A percentile compares a stretch with the other conserved stretches of the same genome.
Evolutionary conservation across 2,329 filamentous ascomycete species (phyloP).

Genomic region (Stemphylium beticola): DNA sequence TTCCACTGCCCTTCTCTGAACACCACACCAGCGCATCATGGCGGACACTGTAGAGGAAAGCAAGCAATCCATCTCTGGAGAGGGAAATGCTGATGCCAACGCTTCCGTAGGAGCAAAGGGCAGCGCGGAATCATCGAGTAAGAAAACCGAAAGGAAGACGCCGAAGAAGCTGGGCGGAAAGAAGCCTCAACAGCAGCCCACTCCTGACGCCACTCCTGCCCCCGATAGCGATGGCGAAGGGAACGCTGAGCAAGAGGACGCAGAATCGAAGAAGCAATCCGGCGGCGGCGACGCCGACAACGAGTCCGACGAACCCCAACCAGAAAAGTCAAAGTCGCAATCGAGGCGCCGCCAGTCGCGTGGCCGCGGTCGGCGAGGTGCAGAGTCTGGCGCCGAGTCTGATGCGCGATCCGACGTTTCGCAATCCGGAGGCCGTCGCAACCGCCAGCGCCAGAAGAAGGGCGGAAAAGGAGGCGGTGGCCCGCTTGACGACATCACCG

Average conservation of each 20-base stretch:
- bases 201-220: conserved; percentile 56
- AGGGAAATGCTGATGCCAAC: conserved; percentile 47
- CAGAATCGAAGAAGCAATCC: conserved; percentile 40
- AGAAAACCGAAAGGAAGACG: conserved; percentile 56
- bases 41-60: conserved; percentile 48
- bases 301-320: conserved; percentile 56
- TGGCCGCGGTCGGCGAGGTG: conserved; percentile 55
- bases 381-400: conserved; percentile 61
- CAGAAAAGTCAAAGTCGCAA: conserved; percentile 52
- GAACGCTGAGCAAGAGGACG: conserved; percentile 52
- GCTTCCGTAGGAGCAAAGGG: conserved; percentile 46
- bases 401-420: conserved; percentile 62
- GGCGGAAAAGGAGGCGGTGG: conserved; percentile 54
- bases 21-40: conserved; percentile 35
- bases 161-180: conserved; percentile 59
- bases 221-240: conserved; percentile 52
- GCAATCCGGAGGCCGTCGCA: conserved; percentile 60
- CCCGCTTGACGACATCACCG: conserved; percentile 62
- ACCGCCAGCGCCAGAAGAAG: conserved; percentile 60
- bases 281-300: conserved; percentile 43
- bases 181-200: conserved; percentile 53
- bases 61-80: conserved; percentile 45
- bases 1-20: conserved; percentile 10
- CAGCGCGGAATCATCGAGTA: conserved; percentile 49
- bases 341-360: conserved; percentile 58